These are phyloP conservation scores for Cercospora berteroae DNA, from an alignment of 2,329 filamentous ascomycete genomes.

Conservation along the genomic window DNA sequence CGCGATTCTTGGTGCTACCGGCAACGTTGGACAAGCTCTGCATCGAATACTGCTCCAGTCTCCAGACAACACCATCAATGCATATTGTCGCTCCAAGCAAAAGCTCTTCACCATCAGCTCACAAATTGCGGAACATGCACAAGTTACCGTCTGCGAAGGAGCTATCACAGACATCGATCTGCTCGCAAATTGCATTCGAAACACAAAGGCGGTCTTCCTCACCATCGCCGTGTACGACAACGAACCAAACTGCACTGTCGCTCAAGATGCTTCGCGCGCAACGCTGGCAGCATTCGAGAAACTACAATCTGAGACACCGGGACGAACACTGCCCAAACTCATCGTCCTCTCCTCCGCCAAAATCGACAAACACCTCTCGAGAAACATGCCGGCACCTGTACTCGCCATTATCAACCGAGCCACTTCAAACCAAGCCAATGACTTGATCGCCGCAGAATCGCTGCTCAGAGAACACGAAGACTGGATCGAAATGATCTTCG, in stretches of 20 bases:
- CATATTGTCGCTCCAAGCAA: constrained; percentile 46
- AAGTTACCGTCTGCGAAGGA: constrained; percentile 37
- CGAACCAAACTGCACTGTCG: constrained; percentile 38
- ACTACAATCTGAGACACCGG: constrained; percentile 33
- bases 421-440: constrained; percentile 37
- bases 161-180: constrained; percentile 42
- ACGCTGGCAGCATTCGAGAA: constrained; percentile 42
- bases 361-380: constrained; percentile 41
- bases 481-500: constrained; percentile 42
- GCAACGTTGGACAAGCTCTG: constrained; percentile 47
- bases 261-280: constrained; percentile 38
- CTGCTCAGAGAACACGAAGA: constrained; percentile 40
- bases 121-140: constrained; percentile 27
- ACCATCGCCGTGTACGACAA: constrained; percentile 19
- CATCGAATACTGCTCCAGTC: constrained; percentile 42
- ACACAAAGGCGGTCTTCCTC: constrained; percentile 38
- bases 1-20: constrained; percentile 32
- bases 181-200: constrained; percentile 41
- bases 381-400: not conserved
- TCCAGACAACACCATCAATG: constrained; percentile 39
- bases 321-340: constrained; percentile 35
- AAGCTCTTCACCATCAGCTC: constrained; percentile 44
- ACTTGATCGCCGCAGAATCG: constrained; percentile 40
- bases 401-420: not conserved
- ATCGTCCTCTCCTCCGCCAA: constrained; percentile 47